These are phyloP conservation scores for Raphanus sativus DNA, from an alignment of 345 rosid species.

Conservation along the genomic window DNA sequence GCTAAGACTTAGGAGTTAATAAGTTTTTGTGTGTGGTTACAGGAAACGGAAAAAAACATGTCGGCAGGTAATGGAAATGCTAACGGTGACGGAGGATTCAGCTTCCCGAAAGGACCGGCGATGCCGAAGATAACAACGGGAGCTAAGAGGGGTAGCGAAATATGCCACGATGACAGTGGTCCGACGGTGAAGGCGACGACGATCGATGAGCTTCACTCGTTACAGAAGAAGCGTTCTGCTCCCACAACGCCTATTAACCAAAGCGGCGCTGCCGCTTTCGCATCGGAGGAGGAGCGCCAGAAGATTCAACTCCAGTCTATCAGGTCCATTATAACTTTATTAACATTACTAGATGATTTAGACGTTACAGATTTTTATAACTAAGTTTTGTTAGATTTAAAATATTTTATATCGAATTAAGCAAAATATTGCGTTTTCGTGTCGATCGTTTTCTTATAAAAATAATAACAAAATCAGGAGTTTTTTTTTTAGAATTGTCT, in stretches of 20 bases:
- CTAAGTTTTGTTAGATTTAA: neutral
- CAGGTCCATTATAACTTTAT: slow-evolving; percentile 47
- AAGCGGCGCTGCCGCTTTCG: slow-evolving; percentile 42
- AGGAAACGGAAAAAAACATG: slow-evolving; percentile 14
- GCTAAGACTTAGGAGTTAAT: neutral
- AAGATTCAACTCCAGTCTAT: slow-evolving; percentile 92
- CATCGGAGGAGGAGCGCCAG: slow-evolving; percentile 70
- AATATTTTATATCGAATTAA: neutral
- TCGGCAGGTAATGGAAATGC: slow-evolving; percentile 33
- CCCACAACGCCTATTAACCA: slow-evolving; percentile 73
- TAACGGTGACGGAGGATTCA: slow-evolving; percentile 44
- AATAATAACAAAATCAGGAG: neutral
- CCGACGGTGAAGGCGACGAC: slow-evolving; percentile 82
- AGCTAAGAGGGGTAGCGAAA: slow-evolving; percentile 38
- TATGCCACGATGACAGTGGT: slow-evolving; percentile 74
- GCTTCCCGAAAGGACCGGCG: slow-evolving; percentile 39
- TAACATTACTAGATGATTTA: neutral
- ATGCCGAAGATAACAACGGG: slow-evolving; percentile 43
- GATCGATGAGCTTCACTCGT: slow-evolving; percentile 89
- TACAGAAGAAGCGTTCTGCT: slow-evolving; percentile 83
- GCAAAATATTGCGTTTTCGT: slow-evolving; percentile 20
- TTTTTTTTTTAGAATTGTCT: slow-evolving; percentile 3
- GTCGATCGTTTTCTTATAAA: slow-evolving; percentile 14
- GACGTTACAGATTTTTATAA: neutral
- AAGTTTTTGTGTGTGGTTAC: neutral